A percentile compares a stretch with the other conserved stretches of the same genome.
These are phyloP conservation scores for Coemansia sp. DNA, from an alignment of 192 early-diverging fungal genomes.

Conservation along the genomic window DNA sequence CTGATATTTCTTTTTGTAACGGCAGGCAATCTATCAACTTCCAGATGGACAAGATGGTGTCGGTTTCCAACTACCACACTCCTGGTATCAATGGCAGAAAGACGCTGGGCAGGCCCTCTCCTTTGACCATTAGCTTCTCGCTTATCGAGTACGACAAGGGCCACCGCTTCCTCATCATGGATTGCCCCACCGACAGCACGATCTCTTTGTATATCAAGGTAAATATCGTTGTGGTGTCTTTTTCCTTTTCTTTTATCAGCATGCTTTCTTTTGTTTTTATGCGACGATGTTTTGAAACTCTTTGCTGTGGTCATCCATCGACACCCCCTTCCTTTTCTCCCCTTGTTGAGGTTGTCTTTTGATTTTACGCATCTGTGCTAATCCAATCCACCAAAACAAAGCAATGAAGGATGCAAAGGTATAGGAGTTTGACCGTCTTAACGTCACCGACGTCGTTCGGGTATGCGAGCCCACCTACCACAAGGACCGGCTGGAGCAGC, in stretches of 20 bases:
- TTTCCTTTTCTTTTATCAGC: neutral
- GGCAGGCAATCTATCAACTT: neutral
- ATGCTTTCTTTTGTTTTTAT: neutral
- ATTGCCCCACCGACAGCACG: conserved; percentile 86
- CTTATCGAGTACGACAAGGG: conserved; percentile 50
- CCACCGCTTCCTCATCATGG: conserved; percentile 87
- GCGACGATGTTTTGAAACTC: too few species aligned
- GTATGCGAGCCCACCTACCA: conserved; percentile 90
- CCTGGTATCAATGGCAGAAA: conserved; percentile 40
- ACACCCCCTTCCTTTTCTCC: too few species aligned
- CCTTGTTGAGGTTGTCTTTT: too few species aligned
- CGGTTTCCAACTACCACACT: conserved; percentile 46
- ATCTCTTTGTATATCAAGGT: conserved; percentile 70
- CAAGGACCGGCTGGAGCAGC: conserved; percentile 57
- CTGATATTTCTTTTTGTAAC: neutral
- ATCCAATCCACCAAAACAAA: neutral
- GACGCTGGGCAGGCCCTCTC: conserved; percentile 49
- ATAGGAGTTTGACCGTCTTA: conserved; percentile 67
- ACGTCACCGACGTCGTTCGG: conserved; percentile 86
- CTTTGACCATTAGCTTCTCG: conserved; percentile 51
- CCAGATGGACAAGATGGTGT: conserved; percentile 47
- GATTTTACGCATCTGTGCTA: too few species aligned
- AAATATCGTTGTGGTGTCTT: neutral
- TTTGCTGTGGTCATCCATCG: too few species aligned
- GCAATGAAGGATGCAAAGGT: conserved; percentile 8